Base-by-base conservation (phyloP, 371 early-diverging fungal genomes). In the Mucor circinelloides region DNA sequence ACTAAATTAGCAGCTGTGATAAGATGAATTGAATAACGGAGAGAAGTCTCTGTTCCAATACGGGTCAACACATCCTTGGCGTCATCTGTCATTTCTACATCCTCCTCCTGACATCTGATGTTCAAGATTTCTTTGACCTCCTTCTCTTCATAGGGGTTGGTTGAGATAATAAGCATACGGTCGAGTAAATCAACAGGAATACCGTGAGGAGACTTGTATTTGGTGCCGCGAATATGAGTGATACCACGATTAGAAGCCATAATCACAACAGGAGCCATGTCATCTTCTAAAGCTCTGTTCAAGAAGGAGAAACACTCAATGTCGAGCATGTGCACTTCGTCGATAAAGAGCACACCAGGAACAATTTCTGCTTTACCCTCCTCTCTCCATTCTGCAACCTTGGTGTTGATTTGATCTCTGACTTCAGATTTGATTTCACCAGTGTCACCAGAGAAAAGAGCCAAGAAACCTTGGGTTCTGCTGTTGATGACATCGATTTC, bases 401-500 rank as follows among this genome's bases (percentile, higher is more conserved):
- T 97, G 58, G 88, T 85, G 84, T 99, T 97, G 80, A 99, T 99
- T 77, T 98, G 97, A 64, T 99, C 99, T 67, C 99, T 88, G 13
- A 98, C 95, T 78, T 99, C 99, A 1, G 91, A 70, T 76, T 96
- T 97, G 80, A 99, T 99, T 81, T 99, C 99, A 32, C 98, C 98
- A 15, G 98, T 97, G 68, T 98, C 98, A 31, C 97, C 97, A 42
- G 97, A 96, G 79, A 98, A 98, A 54, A 99, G 84, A 12, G 99
- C 97, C 68, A 97, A 77, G 80, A 97, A 98, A 0, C 99, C 99
- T 77, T 99, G 97, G 28, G 95, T 93, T 65, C 97, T 90, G 72
- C 95, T 95, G 89, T 99, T 99, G 77, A 99, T 96, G n/a, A 98
- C 97, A 86, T 99, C 99, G 71, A 99, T 96, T 81, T 99, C 99